Base-by-base conservation (phyloP, 2,329 filamentous ascomycete genomes). In the Ophiosphaerella narmari region DNA sequence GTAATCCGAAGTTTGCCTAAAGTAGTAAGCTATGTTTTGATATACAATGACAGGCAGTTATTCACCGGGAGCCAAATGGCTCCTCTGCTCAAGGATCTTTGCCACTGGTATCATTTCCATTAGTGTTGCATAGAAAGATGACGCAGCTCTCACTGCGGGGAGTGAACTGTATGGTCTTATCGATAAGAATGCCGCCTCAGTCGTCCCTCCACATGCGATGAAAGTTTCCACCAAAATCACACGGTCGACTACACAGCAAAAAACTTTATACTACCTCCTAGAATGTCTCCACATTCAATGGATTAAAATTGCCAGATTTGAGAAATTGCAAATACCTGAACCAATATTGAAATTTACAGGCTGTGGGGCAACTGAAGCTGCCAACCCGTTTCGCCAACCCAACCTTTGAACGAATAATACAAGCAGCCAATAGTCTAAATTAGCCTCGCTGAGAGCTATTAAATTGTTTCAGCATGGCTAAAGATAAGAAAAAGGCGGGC, bases 1-100 rank as follows among this genome's bases (percentile, higher is more conserved):
- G 88, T 88, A 53, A 95, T 82, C 52, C 83, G 80, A 39, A 95
- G 79, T 67, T 86, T 87, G 41, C 90, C 90, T 91, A 4, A 9
- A 26, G 57, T 33, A 57, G 45, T 49, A 39, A 47, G 31, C 11
- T 13, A 7, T 16, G 23, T 16, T 18, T 23, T 43, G 23, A 12
- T 18, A n/a, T 43, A 35, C 40, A 26, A 3, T 24, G 7, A 18
- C 39, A 4, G 1, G 37, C 2, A 8, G 14, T 11, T 29, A 8
- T 29, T 3, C 67, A 78, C 77, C 77, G 56, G 77, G 72, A 5
- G 78, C 71, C 16, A 76, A 59, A 54, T 79, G 73, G 42, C 74
- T 75, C 46, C 70, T 71, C 54, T 79, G 75, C 52, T 75, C 75
- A 34, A 79, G 65, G 43, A 78, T 77, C 60, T 78, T 77, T 24